Percentiles rank a stretch among this genome's conserved stretches.
Evolutionary conservation across 139 green algal genomes (phyloP).

Genomic region (Raphidocelis subcapitata): DNA sequence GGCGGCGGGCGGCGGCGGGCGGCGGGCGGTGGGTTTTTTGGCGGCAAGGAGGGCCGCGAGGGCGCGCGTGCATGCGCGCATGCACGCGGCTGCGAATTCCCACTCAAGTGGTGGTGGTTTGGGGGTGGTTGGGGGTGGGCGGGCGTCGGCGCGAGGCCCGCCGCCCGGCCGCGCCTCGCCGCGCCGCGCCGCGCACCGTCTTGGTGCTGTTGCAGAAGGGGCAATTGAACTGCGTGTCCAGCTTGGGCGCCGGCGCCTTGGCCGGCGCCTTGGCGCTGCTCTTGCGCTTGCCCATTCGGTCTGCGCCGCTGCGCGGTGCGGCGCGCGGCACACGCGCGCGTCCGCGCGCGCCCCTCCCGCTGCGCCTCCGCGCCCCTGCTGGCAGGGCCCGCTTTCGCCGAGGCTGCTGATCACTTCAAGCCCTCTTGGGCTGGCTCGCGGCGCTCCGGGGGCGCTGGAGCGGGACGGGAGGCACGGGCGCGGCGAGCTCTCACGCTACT

Average conservation of each 20-base stretch:
- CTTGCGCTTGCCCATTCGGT: constrained; percentile 62
- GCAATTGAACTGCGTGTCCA: constrained; percentile 56
- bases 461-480: no score
- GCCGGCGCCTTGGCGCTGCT: constrained; percentile 42
- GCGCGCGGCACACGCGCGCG: no score
- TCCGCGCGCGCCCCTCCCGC: no score
- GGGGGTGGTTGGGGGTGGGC: no score
- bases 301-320: no score
- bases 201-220: constrained; percentile 62
- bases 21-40: not conserved
- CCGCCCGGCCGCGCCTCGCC: not conserved
- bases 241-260: constrained; percentile 47
- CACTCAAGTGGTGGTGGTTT: not conserved
- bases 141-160: not conserved
- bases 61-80: not conserved
- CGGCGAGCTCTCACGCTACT: no score
- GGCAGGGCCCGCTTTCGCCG: no score
- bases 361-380: no score
- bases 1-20: not conserved
- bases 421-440: no score
- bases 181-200: constrained; percentile 39
- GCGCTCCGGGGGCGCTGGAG: no score
- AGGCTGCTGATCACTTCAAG: no score
- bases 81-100: not conserved
- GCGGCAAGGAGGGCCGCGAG: not conserved